phyloP scores from a whole-genome alignment of 2,329 filamentous ascomycete genomes.

The Eutypa lata region DNA sequence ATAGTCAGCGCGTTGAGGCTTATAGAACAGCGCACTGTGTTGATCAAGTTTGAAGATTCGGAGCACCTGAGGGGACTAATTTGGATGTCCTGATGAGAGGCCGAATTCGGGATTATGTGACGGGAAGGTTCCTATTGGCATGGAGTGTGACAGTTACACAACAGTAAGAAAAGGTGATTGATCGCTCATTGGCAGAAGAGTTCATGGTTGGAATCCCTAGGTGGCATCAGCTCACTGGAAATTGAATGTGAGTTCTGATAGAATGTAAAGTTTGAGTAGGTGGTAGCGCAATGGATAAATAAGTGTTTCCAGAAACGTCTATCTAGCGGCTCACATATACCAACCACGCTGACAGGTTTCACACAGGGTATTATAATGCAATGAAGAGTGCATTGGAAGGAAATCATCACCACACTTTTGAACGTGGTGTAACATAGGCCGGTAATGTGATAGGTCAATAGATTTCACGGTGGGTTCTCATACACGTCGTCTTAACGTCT shows the following conservation, averaged over 20 bases:
- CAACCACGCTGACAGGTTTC: background rate
- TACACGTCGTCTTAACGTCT: too few species aligned
- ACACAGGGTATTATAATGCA: background rate
- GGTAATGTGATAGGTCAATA: too few species aligned
- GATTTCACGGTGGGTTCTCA: too few species aligned
- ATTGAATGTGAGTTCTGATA: background rate
- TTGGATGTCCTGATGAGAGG: background rate
- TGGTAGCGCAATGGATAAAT: background rate
- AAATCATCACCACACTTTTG: too few species aligned
- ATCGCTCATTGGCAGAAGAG: background rate
- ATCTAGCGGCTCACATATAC: background rate
- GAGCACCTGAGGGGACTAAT: background rate
- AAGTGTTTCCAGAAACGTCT: background rate
- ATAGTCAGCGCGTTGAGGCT: background rate
- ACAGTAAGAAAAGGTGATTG: background rate
- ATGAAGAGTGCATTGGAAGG: too few species aligned
- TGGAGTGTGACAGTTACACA: background rate
- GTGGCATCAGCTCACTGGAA: background rate
- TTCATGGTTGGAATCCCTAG: background rate
- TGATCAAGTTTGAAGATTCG: background rate
- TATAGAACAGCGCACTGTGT: background rate
- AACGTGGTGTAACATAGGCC: too few species aligned
- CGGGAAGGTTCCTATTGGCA: background rate
- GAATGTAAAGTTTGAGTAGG: background rate
- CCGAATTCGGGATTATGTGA: background rate